Conservation (phyloP, 129 eudicot species). For the sunflower (Helianthus annuus) region DNA sequence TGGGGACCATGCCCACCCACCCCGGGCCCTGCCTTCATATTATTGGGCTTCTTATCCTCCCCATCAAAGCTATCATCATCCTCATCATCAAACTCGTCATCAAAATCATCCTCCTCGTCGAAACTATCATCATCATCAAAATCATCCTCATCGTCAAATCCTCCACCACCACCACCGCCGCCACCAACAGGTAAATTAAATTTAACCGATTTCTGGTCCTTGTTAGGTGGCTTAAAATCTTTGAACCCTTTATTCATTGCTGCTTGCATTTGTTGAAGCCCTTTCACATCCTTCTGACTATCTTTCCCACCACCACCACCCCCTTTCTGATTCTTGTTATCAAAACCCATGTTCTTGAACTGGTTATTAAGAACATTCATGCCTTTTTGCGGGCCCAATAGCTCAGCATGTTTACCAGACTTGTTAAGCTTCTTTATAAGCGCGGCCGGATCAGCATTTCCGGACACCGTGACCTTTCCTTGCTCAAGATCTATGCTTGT, state of each 20-base stretch:
- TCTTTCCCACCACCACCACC: constrained; percentile 44
- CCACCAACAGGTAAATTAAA: constrained; percentile 53
- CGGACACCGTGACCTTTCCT: constrained; percentile 81
- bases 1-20: constrained; percentile 45
- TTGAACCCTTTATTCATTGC: constrained; percentile 45
- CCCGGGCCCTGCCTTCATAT: constrained; percentile 40
- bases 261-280: constrained; percentile 47
- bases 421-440: constrained; percentile 75
- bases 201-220: constrained; percentile 76
- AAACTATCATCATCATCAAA: constrained; percentile 55
- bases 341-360: constrained; percentile 67
- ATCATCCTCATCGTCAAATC: constrained; percentile 43
- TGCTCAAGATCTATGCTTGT: constrained; percentile 67
- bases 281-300: constrained; percentile 52
- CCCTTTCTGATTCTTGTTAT: constrained; percentile 50
- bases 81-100: constrained; percentile 63
- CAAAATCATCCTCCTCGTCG: constrained; percentile 49
- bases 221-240: constrained; percentile 49
- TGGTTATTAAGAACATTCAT: constrained; percentile 41
- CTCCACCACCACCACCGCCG: constrained; percentile 31
- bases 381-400: constrained; percentile 70
- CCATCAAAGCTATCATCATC: constrained; percentile 49
- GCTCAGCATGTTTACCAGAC: constrained; percentile 78
- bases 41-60: constrained; percentile 41
- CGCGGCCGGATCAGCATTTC: constrained; percentile 70